Evolutionary conservation across 2,329 filamentous ascomycete genomes (phyloP), one percentile per base, ranked within the genome.

Genomic region (Paracorniculantispora psalliotae): DNA sequence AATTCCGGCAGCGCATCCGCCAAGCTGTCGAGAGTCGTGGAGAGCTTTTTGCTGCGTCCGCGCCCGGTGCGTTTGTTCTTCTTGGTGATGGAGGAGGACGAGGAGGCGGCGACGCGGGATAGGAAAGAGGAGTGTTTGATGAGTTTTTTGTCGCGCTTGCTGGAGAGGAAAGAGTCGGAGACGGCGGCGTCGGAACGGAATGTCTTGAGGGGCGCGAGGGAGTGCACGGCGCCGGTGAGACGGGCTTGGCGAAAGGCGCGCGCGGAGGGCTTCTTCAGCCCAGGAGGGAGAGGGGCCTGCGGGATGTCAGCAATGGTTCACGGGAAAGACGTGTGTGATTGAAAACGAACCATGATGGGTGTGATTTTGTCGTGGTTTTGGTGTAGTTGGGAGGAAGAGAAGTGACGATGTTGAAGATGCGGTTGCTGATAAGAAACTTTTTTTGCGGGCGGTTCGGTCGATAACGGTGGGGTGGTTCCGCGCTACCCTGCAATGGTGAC

Each of bases 81-180:
- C 39, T 56, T 56, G 41, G 28, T 21, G 56, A 51, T 23, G 44
- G 13, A 21, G 43, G 21, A 17, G 10, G 37, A 44, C 25, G 61
- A 44, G 21, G 62, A 75, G 64, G 92, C 91, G 64, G 86, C 78
- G 67, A 96, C 89, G 63, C 87, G 89, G 21, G 85, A 87, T 28
- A 96, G 79, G 64, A 97, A 91, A 15, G 86, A 76, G 0, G 89
- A 88, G 78, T 91, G 91, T 70, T 92, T 92, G 67, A 96, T 90
- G 35, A 81, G 77, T 25, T 88, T 89, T 77, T 93, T 96, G 77
- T 96, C 90, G 69, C 84, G 87, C 75, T 97, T 97, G 63, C 81
- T 86, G 57, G 85, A 82, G 61, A 85, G 77, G 73, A 93, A 92
- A 61, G 71, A 63, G 69, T 85, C 81, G 48, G 77, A 72, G 15